These are phyloP conservation scores for Kwoniella sp. DNA, from an alignment of 768 basidiomycete genomes.

Conservation along the genomic window DNA sequence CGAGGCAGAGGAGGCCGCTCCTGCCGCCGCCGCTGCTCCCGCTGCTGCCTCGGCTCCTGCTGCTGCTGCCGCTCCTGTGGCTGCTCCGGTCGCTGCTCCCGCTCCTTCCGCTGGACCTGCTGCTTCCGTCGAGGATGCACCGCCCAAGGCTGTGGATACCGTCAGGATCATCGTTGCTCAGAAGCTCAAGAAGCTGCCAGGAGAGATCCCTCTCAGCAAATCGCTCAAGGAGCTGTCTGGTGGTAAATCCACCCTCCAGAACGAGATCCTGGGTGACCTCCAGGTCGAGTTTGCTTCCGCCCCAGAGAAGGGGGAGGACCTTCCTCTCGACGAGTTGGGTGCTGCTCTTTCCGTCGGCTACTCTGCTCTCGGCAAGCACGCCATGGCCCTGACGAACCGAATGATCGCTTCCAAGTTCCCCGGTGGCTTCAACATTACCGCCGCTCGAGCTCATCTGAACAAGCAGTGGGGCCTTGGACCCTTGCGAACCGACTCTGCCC, in stretches of 20 bases:
- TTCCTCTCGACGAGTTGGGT: conserved; percentile 92
- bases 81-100: conserved; percentile 50
- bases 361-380: conserved; percentile 82
- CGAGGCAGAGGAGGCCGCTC: conserved; percentile 56
- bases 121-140: conserved; percentile 77
- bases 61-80: conserved; percentile 48
- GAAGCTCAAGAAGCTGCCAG: conserved; percentile 92
- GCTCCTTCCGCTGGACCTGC: conserved; percentile 59
- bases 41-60: conserved; percentile 53
- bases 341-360: conserved; percentile 75
- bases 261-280: conserved; percentile 95
- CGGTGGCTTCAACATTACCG: conserved; percentile 91
- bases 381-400: conserved; percentile 80
- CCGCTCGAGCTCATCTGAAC: conserved; percentile 79
- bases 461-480: conserved; percentile 97
- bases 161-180: conserved; percentile 86
- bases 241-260: conserved; percentile 97
- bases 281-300: conserved; percentile 91
- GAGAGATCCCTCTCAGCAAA: conserved; percentile 83
- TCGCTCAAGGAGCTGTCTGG: conserved; percentile 98
- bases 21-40: conserved; percentile 49
- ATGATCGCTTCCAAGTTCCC: conserved; percentile 96
- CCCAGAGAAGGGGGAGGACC: conserved; percentile 96
- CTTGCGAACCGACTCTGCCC: conserved; percentile 78
- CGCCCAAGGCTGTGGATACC: conserved; percentile 84